Evolutionary conservation across 495 filamentous ascomycete genomes (phyloP), one percentile per base, ranked within the genome.

Genomic region (Aspergillus ellipticus): DNA sequence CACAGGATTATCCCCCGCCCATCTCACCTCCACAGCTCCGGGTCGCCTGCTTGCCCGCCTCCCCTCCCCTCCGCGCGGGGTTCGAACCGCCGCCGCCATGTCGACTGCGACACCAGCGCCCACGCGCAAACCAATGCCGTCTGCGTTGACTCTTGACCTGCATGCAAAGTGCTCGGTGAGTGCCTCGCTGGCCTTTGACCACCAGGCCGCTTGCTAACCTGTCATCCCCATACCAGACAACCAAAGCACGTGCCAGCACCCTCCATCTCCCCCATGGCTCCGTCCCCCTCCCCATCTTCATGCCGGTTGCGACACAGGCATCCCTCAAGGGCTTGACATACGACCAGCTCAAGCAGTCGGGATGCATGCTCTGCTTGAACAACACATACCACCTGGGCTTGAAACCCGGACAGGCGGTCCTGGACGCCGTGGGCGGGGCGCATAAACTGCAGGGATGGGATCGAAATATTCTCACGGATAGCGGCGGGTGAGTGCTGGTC

Each of bases 221-320:
- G 33, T 49, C 15, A 16, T n/a, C 31, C 47, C 9, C 47, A 6
- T 33, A 3, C n/a, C 67, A 98, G 94, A 93, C 89, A 42, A 97
- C 94, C 3, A 92, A 93, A 81, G 94, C 94, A 11, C 87, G 94
- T 58, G 94, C 94, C n/a, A 90, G 92, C 52, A 84, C 85, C 52
- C 82, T 99, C 45, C 84, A 85, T 11, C 85, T 99, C 1, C 94
- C 94, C 33, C 95, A 97, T 82, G 94, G 94, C 62, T 79, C 87
- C 0, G 92, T 97, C 13, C 81, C 88, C 49, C 81, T 97, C 10
- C 94, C 94, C 2, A 84, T 97, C 20, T 99, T 97, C 71, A 97
- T 97, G 92, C 94, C 94, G 16, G 94, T 97, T 26, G 94, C 95
- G 16, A 97, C 94, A n/a, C 94, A 99, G 71, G 94, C 89, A 0